phyloP scores from a whole-genome alignment of 2,329 filamentous ascomycete species.

The Talaromyces atroroseus region DNA sequence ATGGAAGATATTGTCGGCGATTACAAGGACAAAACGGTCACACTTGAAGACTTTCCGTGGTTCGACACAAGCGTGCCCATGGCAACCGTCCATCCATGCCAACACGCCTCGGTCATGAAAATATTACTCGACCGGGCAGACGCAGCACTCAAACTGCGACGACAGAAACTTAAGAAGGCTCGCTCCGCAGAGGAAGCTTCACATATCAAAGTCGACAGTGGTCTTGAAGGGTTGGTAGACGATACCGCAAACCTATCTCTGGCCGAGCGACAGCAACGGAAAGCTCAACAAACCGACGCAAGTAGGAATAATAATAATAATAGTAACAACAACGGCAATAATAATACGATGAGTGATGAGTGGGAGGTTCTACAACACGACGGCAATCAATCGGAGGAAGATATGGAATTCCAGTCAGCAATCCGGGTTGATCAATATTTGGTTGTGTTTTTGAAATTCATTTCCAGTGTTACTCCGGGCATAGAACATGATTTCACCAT shows the following conservation, averaged over 20 bases:
- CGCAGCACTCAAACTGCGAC: constrained; percentile 79
- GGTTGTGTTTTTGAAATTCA: constrained; percentile 58
- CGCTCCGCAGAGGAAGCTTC: constrained; percentile 40
- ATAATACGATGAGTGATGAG: constrained; percentile 44
- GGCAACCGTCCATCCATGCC: constrained; percentile 94
- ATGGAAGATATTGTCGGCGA: constrained; percentile 96
- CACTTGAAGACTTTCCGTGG: constrained; percentile 94
- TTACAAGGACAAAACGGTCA: constrained; percentile 98
- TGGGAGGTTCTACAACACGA: constrained; percentile 55
- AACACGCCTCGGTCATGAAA: constrained; percentile 97
- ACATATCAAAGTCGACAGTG: constrained; percentile 48
- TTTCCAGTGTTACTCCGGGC: constrained; percentile 85
- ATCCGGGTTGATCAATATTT: constrained; percentile 49
- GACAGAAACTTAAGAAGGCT: constrained; percentile 69
- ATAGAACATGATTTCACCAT: constrained; percentile 99
- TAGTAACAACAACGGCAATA: constrained; percentile 18
- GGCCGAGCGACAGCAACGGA: constrained; percentile 36
- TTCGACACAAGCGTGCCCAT: constrained; percentile 90
- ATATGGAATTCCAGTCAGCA: constrained; percentile 37
- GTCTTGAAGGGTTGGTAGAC: constrained; percentile 81
- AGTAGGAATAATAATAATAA: not conserved
- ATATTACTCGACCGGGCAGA: constrained; percentile 91
- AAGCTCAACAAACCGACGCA: not conserved
- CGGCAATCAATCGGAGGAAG: constrained; percentile 44
- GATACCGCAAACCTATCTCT: constrained; percentile 64